These are phyloP conservation scores for Taphrina wiesneri DNA, from an alignment of 1,139 yeast genomes.

Conservation along the genomic window DNA sequence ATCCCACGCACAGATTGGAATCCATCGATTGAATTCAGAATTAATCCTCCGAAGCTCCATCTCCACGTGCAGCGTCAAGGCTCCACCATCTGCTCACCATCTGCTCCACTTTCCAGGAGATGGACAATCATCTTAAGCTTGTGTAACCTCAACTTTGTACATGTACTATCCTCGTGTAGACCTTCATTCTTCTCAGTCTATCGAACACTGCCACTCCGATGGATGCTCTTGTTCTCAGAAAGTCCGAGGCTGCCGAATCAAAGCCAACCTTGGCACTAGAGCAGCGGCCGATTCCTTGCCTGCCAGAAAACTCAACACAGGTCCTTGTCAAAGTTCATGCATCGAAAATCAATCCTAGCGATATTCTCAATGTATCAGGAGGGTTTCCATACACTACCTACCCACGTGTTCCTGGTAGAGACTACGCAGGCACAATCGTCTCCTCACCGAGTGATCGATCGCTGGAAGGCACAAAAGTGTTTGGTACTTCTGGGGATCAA, in stretches of 20 bases:
- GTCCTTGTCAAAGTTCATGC: neutral
- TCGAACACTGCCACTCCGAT: neutral
- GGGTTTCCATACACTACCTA: constrained; percentile 11
- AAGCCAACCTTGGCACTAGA: neutral
- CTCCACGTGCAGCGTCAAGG: neutral
- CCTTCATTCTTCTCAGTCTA: neutral
- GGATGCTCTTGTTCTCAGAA: neutral
- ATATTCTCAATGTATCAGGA: constrained; percentile 2
- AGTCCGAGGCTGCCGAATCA: neutral
- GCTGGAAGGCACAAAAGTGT: neutral
- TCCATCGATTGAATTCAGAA: too few relatives aligned
- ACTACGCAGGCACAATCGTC: constrained; percentile 9
- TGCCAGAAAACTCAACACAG: neutral
- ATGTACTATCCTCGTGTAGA: too few relatives aligned
- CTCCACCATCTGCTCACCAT: neutral
- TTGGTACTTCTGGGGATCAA: constrained; percentile 14
- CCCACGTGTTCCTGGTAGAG: constrained; percentile 12
- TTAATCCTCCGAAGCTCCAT: neutral
- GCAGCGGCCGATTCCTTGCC: neutral
- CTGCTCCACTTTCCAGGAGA: neutral
- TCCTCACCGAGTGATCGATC: neutral
- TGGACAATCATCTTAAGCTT: neutral
- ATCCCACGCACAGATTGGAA: neutral
- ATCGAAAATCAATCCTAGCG: constrained; percentile 18
- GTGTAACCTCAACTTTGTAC: too few relatives aligned